Base-by-base conservation (phyloP, 2,329 filamentous ascomycete species). In the Fusarium euwallaceae region DNA sequence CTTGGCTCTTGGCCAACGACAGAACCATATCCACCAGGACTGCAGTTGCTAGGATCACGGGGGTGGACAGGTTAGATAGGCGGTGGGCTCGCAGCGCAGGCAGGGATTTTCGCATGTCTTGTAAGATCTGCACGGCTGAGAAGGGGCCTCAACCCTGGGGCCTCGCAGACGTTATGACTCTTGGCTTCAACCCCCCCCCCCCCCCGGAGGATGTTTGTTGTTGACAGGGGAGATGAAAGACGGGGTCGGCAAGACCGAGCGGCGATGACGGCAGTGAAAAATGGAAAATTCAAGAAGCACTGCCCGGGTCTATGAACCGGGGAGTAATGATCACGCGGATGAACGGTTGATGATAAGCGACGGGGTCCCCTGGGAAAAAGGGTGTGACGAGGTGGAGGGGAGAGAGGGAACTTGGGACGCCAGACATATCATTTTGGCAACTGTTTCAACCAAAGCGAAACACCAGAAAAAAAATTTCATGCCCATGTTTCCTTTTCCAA, bases 171-270 rank as follows among this genome's bases (percentile, higher is more conserved):
- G 29, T 36, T 37, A 20, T 6, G 34, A 10, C 17, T 37, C 37
- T 43, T 29, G 22, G 58, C 58, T 59, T 29, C 48, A 53, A 29
- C 24, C 39, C 39, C 17, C n/a, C 16, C 37, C 8, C n/a, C n/a
- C n/a, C n/a, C 29, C 55, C 32, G 64, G 53, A 29, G 53, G 32
- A 67, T 22, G 20, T 17, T 59, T 27, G 34, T 27, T 37, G 24
- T 59, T 12, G 34, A 39, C 55, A 59, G 43, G 48, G 53, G 36
- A 24, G 27, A 32, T 51, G 24, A 16, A 16, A n/a, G 41, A 27
- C 24, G 45, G 65, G 24, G 34, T 55, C 72, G 67, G 72, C 6
- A 45, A 62, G 22, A 39, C 61, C 59, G 65, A 61, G 27, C 24
- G 58, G 45, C 56, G 59, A 51, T 59, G 34, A 41, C 39, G 51